Percentiles rank a stretch among this genome's conserved stretches.
Evolutionary conservation across 345 rosid species (phyloP).

Genomic region (Eucalyptus guilfoylei): DNA sequence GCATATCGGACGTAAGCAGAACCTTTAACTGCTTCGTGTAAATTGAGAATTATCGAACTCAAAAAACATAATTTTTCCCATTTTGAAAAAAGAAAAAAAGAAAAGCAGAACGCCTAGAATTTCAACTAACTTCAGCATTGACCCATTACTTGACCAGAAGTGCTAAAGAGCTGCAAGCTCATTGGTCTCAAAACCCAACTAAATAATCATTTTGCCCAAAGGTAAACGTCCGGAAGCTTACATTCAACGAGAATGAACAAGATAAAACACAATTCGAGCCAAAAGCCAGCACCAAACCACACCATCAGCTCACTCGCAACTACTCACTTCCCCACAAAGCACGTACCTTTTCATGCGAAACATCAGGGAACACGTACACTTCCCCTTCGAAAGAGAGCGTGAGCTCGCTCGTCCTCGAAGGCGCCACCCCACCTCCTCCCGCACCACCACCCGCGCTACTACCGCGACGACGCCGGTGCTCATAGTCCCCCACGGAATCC

Average conservation of each 20-base stretch:
- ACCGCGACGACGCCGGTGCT: background rate
- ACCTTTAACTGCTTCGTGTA: background rate
- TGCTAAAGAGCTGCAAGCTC: background rate
- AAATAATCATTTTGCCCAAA: background rate
- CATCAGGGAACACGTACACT: conserved; percentile 62
- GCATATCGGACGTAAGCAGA: background rate
- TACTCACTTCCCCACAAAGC: background rate
- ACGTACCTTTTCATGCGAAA: conserved; percentile 46
- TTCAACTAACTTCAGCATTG: background rate
- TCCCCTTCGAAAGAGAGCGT: conserved; percentile 72
- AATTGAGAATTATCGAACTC: background rate
- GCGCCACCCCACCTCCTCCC: conserved; percentile 13
- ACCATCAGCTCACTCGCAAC: background rate
- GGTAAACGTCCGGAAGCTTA: background rate
- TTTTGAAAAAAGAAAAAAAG: background rate
- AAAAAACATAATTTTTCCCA: background rate
- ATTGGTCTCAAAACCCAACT: background rate
- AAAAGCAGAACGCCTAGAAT: background rate
- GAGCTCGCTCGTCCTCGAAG: conserved; percentile 56
- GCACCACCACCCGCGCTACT: background rate
- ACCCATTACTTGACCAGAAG: background rate
- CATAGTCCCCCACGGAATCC: conserved; percentile 28
- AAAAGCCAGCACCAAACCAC: background rate
- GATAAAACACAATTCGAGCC: background rate
- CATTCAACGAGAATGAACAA: background rate